These are phyloP conservation scores for Aspergillus sp. DNA, from an alignment of 2,329 filamentous ascomycete species.

Conservation along the genomic window DNA sequence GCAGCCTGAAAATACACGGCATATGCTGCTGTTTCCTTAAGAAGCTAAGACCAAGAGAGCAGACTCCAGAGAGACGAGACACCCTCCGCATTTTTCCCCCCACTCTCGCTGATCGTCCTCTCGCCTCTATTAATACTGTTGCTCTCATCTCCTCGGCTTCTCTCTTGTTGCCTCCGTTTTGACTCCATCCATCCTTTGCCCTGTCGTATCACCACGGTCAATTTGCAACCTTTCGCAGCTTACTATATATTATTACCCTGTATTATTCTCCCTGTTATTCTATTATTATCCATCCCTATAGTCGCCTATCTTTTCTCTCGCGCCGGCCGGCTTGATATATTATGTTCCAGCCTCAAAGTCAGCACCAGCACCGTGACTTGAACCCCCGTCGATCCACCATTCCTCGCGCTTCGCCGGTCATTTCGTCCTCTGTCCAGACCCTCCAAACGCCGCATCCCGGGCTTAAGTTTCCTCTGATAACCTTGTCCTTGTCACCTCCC, in stretches of 20 bases:
- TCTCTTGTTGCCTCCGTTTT: no score
- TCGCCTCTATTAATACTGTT: conserved; percentile 4
- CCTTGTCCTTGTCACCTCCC: conserved; percentile 17
- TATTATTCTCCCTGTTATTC: conserved; percentile 5
- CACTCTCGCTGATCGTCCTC: neutral
- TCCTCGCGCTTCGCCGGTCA: neutral
- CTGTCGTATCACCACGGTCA: conserved; percentile 11
- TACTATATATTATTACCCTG: conserved; percentile 13
- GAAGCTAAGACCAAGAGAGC: neutral
- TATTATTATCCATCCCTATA: conserved; percentile 11
- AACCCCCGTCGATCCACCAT: conserved; percentile 19
- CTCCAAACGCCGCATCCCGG: conserved; percentile 18
- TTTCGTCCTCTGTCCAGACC: conserved; percentile 11
- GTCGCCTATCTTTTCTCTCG: conserved; percentile 1
- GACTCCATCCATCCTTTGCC: conserved; percentile 1
- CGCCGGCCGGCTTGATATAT: conserved; percentile 6
- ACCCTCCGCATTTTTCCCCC: neutral
- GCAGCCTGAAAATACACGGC: conserved; percentile 9
- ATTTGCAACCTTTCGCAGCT: conserved; percentile 9
- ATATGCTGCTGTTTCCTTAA: conserved; percentile 2
- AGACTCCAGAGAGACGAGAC: neutral
- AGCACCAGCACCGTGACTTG: conserved; percentile 8
- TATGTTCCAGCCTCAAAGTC: conserved; percentile 18
- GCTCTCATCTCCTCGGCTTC: neutral
- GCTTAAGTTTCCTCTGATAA: conserved; percentile 21